These are phyloP conservation scores for Endocalyx cinctus DNA, from an alignment of 2,329 filamentous ascomycete genomes.

Conservation along the genomic window DNA sequence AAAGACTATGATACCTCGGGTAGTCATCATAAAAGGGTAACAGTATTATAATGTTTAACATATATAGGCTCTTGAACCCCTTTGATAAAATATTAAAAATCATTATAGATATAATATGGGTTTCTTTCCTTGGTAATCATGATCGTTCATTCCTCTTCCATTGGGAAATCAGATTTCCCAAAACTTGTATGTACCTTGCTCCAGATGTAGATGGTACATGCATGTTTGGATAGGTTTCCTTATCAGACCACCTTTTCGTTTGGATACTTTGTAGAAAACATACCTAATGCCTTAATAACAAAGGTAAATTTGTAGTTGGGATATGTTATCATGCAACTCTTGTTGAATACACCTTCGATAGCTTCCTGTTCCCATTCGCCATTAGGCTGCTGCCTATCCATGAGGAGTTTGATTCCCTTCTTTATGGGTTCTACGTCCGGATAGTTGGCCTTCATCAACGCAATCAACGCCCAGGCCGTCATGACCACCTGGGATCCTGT, in stretches of 20 bases:
- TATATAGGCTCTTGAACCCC: too few relatives aligned
- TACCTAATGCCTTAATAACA: constrained; percentile 85
- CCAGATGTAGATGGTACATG: too few relatives aligned
- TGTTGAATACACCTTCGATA: constrained; percentile 98
- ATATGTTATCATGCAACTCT: constrained; percentile 98
- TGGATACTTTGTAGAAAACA: constrained; percentile 74
- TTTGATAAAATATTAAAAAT: too few relatives aligned
- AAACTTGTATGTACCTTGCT: too few relatives aligned
- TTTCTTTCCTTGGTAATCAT: too few relatives aligned
- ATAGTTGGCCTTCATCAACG: constrained; percentile 76
- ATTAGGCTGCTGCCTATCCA: constrained; percentile 78
- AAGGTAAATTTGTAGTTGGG: constrained; percentile 99
- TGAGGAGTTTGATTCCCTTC: constrained; percentile 73
- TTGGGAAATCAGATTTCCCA: too few relatives aligned
- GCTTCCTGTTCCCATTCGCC: constrained; percentile 94
- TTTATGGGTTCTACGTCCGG: constrained; percentile 68
- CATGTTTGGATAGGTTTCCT: too few relatives aligned
- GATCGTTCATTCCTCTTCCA: too few relatives aligned
- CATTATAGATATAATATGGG: too few relatives aligned
- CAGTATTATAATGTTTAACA: too few relatives aligned
- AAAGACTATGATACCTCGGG: too few relatives aligned
- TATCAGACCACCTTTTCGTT: constrained; percentile 49
- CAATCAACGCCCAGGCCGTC: constrained; percentile 86
- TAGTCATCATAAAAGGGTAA: too few relatives aligned
- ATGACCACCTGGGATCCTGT: constrained; percentile 84